Conservation (phyloP, 2,329 filamentous ascomycete species). For the Arthroderma sp. region DNA sequence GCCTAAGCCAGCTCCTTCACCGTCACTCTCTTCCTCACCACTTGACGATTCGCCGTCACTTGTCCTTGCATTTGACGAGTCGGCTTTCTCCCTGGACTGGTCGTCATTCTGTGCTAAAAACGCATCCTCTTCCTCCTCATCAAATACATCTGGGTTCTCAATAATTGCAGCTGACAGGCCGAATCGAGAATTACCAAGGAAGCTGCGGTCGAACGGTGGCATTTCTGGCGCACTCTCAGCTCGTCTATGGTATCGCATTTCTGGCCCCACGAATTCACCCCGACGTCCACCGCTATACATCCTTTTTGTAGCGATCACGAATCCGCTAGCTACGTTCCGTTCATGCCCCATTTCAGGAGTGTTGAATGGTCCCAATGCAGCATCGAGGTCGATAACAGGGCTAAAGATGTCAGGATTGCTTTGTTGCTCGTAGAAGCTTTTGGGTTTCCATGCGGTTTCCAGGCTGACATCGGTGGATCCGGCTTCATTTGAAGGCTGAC, state of each 20-base stretch:
- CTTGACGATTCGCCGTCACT: background rate
- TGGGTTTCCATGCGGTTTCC: constrained; percentile 33
- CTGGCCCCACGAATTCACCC: constrained; percentile 36
- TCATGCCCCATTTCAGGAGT: constrained; percentile 42
- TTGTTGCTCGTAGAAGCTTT: constrained; percentile 34
- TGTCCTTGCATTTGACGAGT: background rate
- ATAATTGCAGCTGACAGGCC: constrained; percentile 29
- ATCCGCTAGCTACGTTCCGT: constrained; percentile 24
- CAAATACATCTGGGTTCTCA: constrained; percentile 37
- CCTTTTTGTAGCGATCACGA: constrained; percentile 31
- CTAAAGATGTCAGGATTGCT: constrained; percentile 54
- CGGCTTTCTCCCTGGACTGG: background rate
- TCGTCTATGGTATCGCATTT: constrained; percentile 40
- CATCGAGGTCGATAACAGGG: constrained; percentile 86
- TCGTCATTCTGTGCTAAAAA: constrained; percentile 27
- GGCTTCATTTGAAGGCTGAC: constrained; percentile 9
- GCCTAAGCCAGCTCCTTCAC: constrained; percentile 11
- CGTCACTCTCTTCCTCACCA: background rate
- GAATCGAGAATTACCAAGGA: constrained; percentile 28
- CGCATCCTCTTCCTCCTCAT: constrained; percentile 41
- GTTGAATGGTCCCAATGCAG: constrained; percentile 83
- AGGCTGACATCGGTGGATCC: constrained; percentile 15
- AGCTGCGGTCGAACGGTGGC: constrained; percentile 36
- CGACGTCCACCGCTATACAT: constrained; percentile 40
- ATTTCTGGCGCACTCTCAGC: constrained; percentile 40